Evolutionary conservation across 1,284 basidiomycete genomes (phyloP).

Genomic region (Irpex sp.): DNA sequence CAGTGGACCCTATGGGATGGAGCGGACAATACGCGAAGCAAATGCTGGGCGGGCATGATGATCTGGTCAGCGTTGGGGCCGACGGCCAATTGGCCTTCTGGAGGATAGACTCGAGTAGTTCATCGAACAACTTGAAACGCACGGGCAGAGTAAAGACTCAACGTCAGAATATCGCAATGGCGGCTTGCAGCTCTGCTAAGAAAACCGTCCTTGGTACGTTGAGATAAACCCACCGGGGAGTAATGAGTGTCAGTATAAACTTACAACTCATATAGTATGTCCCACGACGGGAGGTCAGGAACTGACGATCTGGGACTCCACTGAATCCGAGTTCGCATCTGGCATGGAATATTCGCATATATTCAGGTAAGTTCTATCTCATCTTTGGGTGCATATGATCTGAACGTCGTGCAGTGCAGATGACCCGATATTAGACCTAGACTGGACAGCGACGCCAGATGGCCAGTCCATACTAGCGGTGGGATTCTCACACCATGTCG

Average conservation of each 20-base stretch:
- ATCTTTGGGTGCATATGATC: not conserved
- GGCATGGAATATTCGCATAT: slow-evolving; percentile 74
- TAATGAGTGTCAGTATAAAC: slow-evolving; percentile 19
- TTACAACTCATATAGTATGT: slow-evolving; percentile 41
- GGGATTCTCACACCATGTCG: slow-evolving; percentile 73
- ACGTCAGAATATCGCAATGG: slow-evolving; percentile 58
- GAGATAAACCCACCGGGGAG: not conserved
- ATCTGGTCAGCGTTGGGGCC: slow-evolving; percentile 72
- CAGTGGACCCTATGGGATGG: slow-evolving; percentile 93
- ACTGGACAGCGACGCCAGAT: slow-evolving; percentile 90
- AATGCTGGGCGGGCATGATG: slow-evolving; percentile 53
- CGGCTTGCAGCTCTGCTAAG: slow-evolving; percentile 84
- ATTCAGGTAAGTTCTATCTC: slow-evolving; percentile 45
- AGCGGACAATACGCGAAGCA: slow-evolving; percentile 36
- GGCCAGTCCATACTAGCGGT: slow-evolving; percentile 87
- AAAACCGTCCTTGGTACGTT: slow-evolving; percentile 74
- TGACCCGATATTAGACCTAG: slow-evolving; percentile 75
- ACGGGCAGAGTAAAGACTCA: slow-evolving; percentile 77
- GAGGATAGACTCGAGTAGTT: slow-evolving; percentile 52
- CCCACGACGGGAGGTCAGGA: slow-evolving; percentile 59
- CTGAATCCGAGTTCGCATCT: slow-evolving; percentile 89
- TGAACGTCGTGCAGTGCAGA: slow-evolving; percentile 26
- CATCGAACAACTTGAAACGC: slow-evolving; percentile 49
- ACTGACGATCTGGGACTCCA: slow-evolving; percentile 92
- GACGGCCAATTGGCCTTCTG: slow-evolving; percentile 81